Base-by-base conservation (phyloP, 2,329 filamentous ascomycete species). In the Fusarium sp. region DNA sequence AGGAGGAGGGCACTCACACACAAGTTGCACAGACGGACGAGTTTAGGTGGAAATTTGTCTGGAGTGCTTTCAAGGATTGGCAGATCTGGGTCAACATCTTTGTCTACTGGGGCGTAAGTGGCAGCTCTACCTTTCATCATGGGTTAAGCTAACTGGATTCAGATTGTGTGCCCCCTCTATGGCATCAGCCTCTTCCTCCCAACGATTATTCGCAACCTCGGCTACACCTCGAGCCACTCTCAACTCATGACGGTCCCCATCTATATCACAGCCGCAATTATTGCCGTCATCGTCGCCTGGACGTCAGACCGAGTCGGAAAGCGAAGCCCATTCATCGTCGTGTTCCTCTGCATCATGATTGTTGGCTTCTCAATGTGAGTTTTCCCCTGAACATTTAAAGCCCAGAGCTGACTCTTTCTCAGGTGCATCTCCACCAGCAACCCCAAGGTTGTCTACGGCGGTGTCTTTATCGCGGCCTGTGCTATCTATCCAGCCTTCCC, bases 401-500 rank as follows among this genome's bases (percentile, higher is more conserved):
- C 11, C 8, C 9, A 8, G 10, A 18, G 5, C 56, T 71, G 5
- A 71, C 2, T 32, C 16, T 39, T 1, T 48, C 16, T 34, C 3
- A 91, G 89, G 74, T 92, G 90, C 81, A 88, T 92, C 39, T 85
- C 87, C 2, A 89, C 88, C 67, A 75, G 78, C 5, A 91, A 92
- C 66, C 86, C 91, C 1, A 85, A 85, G 1, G 90, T 91, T 0
- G 86, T 90, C 13, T 97, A 97, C 75, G 93, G 89, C 0, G 94
- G 93, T 0, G 92, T 92, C 0, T 97, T 95, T 81, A 84, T 97
- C 0, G 92, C 90, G 0, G 92, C 94, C 0, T 88, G 94, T 67
- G 93, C 93, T 3, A 95, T 97, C 66, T 97, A 96, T 75, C 94
- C 95, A 0, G 91, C 90, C 32, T 93, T 97, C 67, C 86, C 94